Base-by-base conservation (phyloP, 169 alveolate species). In the Fabrea salina region DNA sequence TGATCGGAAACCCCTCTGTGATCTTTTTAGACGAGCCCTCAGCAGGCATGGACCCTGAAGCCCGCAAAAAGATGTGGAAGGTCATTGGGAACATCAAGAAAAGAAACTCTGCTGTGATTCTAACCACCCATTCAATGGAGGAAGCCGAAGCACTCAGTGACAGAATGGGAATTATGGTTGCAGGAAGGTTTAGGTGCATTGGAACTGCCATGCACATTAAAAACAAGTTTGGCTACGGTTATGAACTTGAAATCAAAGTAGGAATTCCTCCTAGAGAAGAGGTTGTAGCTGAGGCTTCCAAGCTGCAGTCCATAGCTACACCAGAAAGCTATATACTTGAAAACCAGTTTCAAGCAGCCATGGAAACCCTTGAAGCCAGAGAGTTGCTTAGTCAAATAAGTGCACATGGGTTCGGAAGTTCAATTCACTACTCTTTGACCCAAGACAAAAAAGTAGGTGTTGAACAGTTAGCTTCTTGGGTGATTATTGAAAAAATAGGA, bases 11-110 rank as follows among this genome's bases (percentile, higher is more conserved):
- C 32, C 97, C 97, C 37, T 92, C 97, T 0, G 87, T 93, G 11
- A 90, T 89, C 13, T 89, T 93, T 47, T 58, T 93, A 27, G 97
- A 93, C 82, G 97, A 93, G 53, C 97, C 97, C 0, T 88, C 95
- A 22, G 90, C 95, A 2, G 97, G 97, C 30, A 90, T 93, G 95
- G 97, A 93, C 72, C 97, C 97, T 2, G 89, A 91, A 68, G 94
- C 97, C 32, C 78, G 94, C 37, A 80, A 86, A 68, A 88, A 86
- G 58, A 92, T 92, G 96, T 92, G 96, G 96, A 85, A 85, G 5
- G 56, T 88, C 27, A 84, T 91, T 13, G 89, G 89, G n/a, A 37
- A 40, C 16, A 25, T 66, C 6, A 66, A 33, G 35, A 1, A 22
- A 13, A 33, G 40, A 66, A 40, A 40, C 4, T 37, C 57, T 40